These are phyloP conservation scores for Goffeauzyma gilvescens DNA, from an alignment of 768 basidiomycete genomes.

Conservation along the genomic window DNA sequence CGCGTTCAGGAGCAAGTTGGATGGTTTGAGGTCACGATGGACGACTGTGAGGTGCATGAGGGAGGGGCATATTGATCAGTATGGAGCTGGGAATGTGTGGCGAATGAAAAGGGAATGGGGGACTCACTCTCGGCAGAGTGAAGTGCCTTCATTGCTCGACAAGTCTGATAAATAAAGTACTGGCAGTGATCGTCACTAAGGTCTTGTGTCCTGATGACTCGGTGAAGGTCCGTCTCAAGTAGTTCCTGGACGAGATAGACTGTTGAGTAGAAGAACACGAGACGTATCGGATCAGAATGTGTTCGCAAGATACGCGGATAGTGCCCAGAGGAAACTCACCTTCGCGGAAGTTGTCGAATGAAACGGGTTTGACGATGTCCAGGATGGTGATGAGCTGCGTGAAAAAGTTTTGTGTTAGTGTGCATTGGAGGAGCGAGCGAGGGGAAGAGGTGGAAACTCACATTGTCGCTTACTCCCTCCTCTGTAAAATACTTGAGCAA, in stretches of 20 bases:
- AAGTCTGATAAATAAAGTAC: slow-evolving; percentile 92
- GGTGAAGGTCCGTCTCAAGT: slow-evolving; percentile 85
- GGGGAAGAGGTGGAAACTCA: background rate
- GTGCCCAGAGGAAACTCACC: slow-evolving; percentile 42
- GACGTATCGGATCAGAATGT: background rate
- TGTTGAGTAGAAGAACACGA: too few relatives aligned
- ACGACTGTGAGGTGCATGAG: slow-evolving; percentile 42
- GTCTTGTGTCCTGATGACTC: slow-evolving; percentile 86
- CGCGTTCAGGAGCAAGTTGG: slow-evolving; percentile 82
- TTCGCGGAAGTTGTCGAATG: slow-evolving; percentile 62
- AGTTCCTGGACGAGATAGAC: slow-evolving; percentile 36
- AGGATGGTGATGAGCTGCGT: slow-evolving; percentile 88
- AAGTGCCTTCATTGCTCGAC: slow-evolving; percentile 80
- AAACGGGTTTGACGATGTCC: slow-evolving; percentile 69
- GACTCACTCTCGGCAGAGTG: slow-evolving; percentile 55
- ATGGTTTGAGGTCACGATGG: slow-evolving; percentile 78
- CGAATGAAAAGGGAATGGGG: too few relatives aligned
- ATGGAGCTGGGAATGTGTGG: too few relatives aligned
- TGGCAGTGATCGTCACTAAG: slow-evolving; percentile 88
- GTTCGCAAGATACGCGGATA: slow-evolving; percentile 34
- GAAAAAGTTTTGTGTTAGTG: slow-evolving; percentile 37
- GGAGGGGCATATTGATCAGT: too few relatives aligned
- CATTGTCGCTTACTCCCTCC: slow-evolving; percentile 26
- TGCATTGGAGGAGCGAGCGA: background rate
- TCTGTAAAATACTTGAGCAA: slow-evolving; percentile 49